Percentiles rank a stretch among this genome's conserved stretches.
phyloP scores from a whole-genome alignment of 2,329 filamentous ascomycete genomes.

The Chaetomium sp. region DNA sequence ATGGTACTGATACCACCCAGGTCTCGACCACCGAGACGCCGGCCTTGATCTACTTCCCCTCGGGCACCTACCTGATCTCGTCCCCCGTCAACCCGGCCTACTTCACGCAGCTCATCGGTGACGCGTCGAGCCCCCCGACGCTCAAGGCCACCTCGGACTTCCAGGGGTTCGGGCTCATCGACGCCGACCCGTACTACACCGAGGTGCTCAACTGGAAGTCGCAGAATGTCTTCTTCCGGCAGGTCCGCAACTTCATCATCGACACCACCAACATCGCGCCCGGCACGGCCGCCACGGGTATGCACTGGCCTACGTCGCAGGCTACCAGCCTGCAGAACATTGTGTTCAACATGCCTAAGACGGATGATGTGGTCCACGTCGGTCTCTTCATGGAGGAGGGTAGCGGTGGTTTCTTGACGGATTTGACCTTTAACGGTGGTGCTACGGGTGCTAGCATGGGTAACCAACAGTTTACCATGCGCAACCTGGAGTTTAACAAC shows the following conservation, averaged over 20 bases:
- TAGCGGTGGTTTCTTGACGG: slow-evolving; percentile 33
- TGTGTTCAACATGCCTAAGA: slow-evolving; percentile 45
- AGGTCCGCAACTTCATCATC: slow-evolving; percentile 53
- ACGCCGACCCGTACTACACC: slow-evolving; percentile 42
- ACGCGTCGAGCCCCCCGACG: slow-evolving; percentile 52
- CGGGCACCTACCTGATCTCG: slow-evolving; percentile 62
- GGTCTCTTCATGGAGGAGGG: slow-evolving; percentile 51
- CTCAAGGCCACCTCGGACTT: slow-evolving; percentile 50
- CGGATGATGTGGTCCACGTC: slow-evolving; percentile 45
- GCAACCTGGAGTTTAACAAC: slow-evolving; percentile 59
- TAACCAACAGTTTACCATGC: slow-evolving; percentile 64
- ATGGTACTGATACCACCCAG: slow-evolving; percentile 23
- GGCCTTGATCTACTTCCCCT: slow-evolving; percentile 39
- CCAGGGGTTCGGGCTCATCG: slow-evolving; percentile 40
- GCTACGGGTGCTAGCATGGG: slow-evolving; percentile 56
- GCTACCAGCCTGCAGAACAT: slow-evolving; percentile 55
- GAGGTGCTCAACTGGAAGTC: slow-evolving; percentile 43
- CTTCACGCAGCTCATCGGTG: slow-evolving; percentile 72
- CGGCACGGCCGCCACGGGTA: slow-evolving; percentile 42
- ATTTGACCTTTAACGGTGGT: slow-evolving; percentile 57
- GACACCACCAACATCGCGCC: slow-evolving; percentile 50
- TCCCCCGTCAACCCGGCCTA: slow-evolving; percentile 68
- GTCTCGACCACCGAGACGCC: slow-evolving; percentile 36
- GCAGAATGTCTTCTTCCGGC: slow-evolving; percentile 55
- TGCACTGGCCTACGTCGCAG: slow-evolving; percentile 66